Percentiles rank a stretch among this genome's conserved stretches.
These are phyloP conservation scores for Candida orba DNA, from an alignment of 805 yeast species.

Conservation along the genomic window DNA sequence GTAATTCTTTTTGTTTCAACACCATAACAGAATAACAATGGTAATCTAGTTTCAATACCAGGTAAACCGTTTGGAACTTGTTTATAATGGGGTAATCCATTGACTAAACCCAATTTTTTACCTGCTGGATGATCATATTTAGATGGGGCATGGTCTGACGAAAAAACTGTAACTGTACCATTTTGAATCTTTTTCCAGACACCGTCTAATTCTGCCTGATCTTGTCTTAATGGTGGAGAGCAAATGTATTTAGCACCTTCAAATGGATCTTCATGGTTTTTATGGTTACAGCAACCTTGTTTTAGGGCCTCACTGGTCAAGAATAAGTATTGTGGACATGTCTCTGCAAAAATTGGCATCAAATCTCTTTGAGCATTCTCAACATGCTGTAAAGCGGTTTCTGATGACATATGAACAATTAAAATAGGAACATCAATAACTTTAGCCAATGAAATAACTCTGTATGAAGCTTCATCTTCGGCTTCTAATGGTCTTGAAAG, in stretches of 20 bases:
- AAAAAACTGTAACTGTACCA: conserved; percentile 40
- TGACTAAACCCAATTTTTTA: conserved; percentile 34
- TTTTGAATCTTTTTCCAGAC: conserved; percentile 40
- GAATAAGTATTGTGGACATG: conserved; percentile 44
- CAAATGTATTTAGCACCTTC: conserved; percentile 44
- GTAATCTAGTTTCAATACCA: conserved; percentile 42
- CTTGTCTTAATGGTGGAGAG: conserved; percentile 42
- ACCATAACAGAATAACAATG: conserved; percentile 37
- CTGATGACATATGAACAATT: conserved; percentile 43
- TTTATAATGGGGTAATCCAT: conserved; percentile 35
- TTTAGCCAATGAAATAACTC: conserved; percentile 38
- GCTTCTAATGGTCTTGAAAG: conserved; percentile 37
- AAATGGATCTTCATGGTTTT: conserved; percentile 27
- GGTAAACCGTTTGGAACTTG: conserved; percentile 43
- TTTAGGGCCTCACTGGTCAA: conserved; percentile 33
- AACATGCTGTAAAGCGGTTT: conserved; percentile 34
- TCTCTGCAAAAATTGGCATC: conserved; percentile 40
- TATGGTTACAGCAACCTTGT: conserved; percentile 21
- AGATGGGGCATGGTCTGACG: conserved; percentile 42
- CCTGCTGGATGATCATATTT: conserved; percentile 35
- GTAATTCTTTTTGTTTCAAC: conserved; percentile 34
- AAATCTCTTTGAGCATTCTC: conserved; percentile 34
- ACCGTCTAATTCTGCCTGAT: conserved; percentile 31
- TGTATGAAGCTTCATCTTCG: conserved; percentile 43
- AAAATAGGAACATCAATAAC: conserved; percentile 38